These are phyloP conservation scores for Aureobasidium sp. DNA, from an alignment of 2,329 filamentous ascomycete genomes.

Conservation along the genomic window DNA sequence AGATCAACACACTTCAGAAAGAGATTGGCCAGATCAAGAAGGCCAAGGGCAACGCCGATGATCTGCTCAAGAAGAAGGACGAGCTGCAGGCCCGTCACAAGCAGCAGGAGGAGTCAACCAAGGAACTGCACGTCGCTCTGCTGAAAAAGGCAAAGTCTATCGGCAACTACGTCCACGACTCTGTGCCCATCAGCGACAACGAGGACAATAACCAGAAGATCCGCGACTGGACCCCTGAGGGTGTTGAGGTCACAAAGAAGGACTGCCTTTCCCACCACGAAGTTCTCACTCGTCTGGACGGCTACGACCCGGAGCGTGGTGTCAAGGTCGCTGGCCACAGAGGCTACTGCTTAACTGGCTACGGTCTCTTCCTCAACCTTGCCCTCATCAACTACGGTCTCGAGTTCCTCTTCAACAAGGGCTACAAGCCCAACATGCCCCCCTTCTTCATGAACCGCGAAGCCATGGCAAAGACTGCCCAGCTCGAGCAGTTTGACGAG, in stretches of 20 bases:
- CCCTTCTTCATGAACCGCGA: conserved; percentile 93
- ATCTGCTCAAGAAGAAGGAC: conserved; percentile 69
- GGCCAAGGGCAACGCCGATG: conserved; percentile 80
- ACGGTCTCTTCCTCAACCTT: conserved; percentile 85
- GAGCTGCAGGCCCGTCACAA: conserved; percentile 77
- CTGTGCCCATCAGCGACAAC: conserved; percentile 72
- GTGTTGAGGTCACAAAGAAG: conserved; percentile 63
- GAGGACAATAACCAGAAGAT: conserved; percentile 75
- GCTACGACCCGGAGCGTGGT: conserved; percentile 86
- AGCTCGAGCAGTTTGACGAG: conserved; percentile 95
- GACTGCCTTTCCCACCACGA: conserved; percentile 86
- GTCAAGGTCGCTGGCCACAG: conserved; percentile 92
- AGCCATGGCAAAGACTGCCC: conserved; percentile 96
- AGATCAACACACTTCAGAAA: conserved; percentile 85
- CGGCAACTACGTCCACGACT: conserved; percentile 85
- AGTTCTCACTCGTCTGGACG: conserved; percentile 76
- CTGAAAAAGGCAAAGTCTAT: conserved; percentile 74
- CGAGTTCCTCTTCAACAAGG: conserved; percentile 74
- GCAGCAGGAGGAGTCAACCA: conserved; percentile 62
- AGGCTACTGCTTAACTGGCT: conserved; percentile 84
- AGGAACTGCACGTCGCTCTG: conserved; percentile 64
- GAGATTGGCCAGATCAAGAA: conserved; percentile 89
- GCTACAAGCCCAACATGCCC: conserved; percentile 52
- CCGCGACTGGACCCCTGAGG: conserved; percentile 68
- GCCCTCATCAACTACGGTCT: conserved; percentile 93